These are phyloP conservation scores for Crithidia expoeki DNA, from an alignment of 208 protist species.

Conservation along the genomic window DNA sequence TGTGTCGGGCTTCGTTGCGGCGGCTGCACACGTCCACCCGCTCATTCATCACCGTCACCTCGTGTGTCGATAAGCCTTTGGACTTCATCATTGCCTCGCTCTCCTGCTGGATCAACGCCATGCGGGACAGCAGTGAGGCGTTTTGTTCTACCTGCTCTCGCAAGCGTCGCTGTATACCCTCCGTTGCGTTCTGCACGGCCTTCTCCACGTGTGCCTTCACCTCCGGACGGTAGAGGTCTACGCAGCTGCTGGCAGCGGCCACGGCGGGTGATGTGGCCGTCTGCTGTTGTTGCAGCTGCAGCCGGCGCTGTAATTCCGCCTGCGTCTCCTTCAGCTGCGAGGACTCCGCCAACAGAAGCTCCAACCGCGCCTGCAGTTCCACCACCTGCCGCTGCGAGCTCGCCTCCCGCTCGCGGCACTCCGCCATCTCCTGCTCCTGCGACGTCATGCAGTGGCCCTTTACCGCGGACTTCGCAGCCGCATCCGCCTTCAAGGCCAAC, in stretches of 20 bases:
- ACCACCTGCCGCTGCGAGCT: slow-evolving; percentile 22
- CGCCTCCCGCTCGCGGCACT: slow-evolving; percentile 27
- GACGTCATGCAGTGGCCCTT: slow-evolving; percentile 6
- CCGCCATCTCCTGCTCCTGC: slow-evolving; percentile 34
- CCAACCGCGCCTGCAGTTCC: slow-evolving; percentile 20
- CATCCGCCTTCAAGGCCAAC: slow-evolving; percentile 25
- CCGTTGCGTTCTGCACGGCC: slow-evolving; percentile 37
- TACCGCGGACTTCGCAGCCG: slow-evolving; percentile 24
- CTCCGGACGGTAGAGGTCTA: slow-evolving; percentile 32
- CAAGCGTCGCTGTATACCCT: slow-evolving; percentile 44
- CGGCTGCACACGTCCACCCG: slow-evolving; percentile 34
- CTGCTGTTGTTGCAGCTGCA: slow-evolving; percentile 8
- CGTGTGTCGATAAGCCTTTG: slow-evolving; percentile 25
- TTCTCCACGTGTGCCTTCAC: slow-evolving; percentile 43
- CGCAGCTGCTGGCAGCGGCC: background rate
- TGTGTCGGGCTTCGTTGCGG: slow-evolving; percentile 32
- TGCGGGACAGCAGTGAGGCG: slow-evolving; percentile 40
- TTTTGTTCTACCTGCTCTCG: slow-evolving; percentile 51
- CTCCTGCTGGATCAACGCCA: slow-evolving; percentile 56
- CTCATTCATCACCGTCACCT: slow-evolving; percentile 36
- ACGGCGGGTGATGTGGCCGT: background rate
- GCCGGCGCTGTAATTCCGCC: slow-evolving; percentile 4
- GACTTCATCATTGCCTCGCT: slow-evolving; percentile 37
- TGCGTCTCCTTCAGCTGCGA: slow-evolving; percentile 21
- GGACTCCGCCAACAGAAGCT: slow-evolving; percentile 17